These are phyloP conservation scores for Nakaseomyces kungkrabaensis DNA, from an alignment of 1,139 yeast species.

Conservation along the genomic window DNA sequence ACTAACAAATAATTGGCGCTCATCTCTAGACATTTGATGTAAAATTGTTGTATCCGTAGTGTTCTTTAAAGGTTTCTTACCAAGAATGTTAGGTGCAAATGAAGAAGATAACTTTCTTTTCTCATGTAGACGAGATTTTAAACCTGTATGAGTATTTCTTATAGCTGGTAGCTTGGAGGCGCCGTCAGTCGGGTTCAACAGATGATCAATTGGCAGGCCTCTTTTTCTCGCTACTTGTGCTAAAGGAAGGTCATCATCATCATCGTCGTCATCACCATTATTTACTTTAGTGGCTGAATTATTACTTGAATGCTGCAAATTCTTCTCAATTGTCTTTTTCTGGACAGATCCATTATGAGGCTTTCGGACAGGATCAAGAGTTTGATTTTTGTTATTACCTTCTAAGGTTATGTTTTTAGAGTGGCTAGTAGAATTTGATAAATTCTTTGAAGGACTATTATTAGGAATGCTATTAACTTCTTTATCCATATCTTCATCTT, in stretches of 20 bases:
- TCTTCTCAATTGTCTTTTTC: not conserved
- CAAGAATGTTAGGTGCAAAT: conserved; percentile 10
- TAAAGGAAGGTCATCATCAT: conserved; percentile 4
- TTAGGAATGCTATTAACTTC: not conserved
- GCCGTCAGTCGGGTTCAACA: not conserved
- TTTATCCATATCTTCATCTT: not conserved
- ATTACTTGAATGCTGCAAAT: not conserved
- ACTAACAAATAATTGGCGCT: not conserved
- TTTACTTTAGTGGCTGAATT: not conserved
- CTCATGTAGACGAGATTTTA: not conserved
- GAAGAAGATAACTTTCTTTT: not conserved
- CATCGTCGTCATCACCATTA: conserved; percentile 1
- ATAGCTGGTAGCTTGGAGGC: not conserved
- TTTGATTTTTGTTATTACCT: not conserved
- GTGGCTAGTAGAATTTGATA: no score
- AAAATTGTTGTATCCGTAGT: not conserved
- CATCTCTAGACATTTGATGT: not conserved
- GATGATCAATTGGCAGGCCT: not conserved
- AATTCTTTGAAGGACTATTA: not conserved
- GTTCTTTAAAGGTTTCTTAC: conserved; percentile 11
- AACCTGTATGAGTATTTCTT: not conserved
- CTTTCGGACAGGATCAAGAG: not conserved
- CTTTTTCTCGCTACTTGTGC: conserved; percentile 4
- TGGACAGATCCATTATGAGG: not conserved
- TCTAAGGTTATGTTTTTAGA: not conserved